These are phyloP conservation scores for Globisporangium megalacanthum DNA, from an alignment of 352 stramenopile species.

Conservation along the genomic window DNA sequence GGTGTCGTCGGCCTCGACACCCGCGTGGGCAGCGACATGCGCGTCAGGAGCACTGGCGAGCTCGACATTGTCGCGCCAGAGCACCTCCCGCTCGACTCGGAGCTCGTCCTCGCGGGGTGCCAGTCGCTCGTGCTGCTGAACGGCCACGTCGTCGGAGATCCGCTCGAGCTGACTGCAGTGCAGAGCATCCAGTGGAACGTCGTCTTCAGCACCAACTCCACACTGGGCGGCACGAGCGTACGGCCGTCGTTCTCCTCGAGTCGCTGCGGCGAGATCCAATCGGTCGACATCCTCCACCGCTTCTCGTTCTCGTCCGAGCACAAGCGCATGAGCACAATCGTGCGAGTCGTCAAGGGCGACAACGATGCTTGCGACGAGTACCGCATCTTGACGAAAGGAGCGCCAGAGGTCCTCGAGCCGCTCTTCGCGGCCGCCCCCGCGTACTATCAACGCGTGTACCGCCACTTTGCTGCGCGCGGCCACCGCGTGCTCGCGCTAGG, in stretches of 20 bases:
- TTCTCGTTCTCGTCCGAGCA: conserved; percentile 88
- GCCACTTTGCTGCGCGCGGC: conserved; percentile 34
- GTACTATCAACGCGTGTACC: conserved; percentile 51
- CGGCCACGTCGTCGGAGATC: conserved; percentile 88
- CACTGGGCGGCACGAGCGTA: conserved; percentile 8
- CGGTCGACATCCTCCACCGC: conserved; percentile 65
- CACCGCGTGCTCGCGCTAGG: conserved; percentile 87
- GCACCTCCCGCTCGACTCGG: conserved; percentile 28
- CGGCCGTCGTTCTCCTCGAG: conserved; percentile 28
- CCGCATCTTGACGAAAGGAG: conserved; percentile 89
- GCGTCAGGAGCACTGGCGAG: conserved; percentile 10
- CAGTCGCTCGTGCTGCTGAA: conserved; percentile 91
- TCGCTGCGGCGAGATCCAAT: conserved; percentile 23
- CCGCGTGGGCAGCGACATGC: not conserved
- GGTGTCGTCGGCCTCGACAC: conserved; percentile 27
- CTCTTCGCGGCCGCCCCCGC: conserved; percentile 69
- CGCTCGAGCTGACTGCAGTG: conserved; percentile 90
- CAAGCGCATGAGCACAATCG: conserved; percentile 91
- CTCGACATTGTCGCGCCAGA: conserved; percentile 28
- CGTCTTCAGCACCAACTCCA: conserved; percentile 14
- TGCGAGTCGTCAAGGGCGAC: conserved; percentile 25
- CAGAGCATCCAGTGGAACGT: conserved; percentile 69
- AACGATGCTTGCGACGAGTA: conserved; percentile 26
- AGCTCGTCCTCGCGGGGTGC: conserved; percentile 67
- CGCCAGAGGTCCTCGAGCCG: conserved; percentile 85